A percentile compares a stretch with the other conserved stretches of the same genome.
phyloP scores from a whole-genome alignment of 139 green algal species.

The Nannochloris sp. region DNA sequence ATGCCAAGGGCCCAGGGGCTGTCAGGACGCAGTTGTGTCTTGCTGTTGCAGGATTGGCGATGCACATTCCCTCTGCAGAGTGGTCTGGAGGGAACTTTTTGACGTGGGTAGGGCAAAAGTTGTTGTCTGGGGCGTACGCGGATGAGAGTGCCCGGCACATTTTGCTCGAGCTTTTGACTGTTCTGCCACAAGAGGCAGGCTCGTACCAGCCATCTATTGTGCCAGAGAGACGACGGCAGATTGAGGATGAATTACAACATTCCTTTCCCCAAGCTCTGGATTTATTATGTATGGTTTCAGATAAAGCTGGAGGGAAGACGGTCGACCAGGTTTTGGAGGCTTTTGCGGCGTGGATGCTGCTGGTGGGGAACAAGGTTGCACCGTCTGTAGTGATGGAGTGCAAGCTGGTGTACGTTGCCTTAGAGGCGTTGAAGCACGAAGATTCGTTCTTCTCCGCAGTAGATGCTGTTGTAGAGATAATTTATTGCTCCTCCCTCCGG shows the following conservation, averaged over 20 bases:
- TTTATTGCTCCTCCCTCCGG: slow-evolving; percentile 24
- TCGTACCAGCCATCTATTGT: slow-evolving; percentile 58
- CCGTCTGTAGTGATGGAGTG: slow-evolving; percentile 6
- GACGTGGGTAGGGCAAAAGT: slow-evolving; percentile 27
- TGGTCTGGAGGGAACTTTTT: slow-evolving; percentile 47
- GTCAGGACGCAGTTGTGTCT: slow-evolving; percentile 85
- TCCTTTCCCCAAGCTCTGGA: slow-evolving; percentile 37
- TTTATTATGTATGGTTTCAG: slow-evolving; percentile 48
- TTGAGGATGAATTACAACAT: slow-evolving; percentile 49
- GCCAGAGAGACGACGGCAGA: slow-evolving; percentile 63
- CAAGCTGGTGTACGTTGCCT: slow-evolving; percentile 44
- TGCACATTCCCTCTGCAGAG: slow-evolving; percentile 52
- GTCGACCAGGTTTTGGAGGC: slow-evolving; percentile 48
- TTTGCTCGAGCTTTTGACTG: slow-evolving; percentile 79
- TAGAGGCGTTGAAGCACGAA: slow-evolving; percentile 47
- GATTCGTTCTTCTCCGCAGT: slow-evolving; percentile 66
- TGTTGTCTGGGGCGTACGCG: slow-evolving; percentile 24
- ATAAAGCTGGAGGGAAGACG: neutral
- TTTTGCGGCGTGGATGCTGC: slow-evolving; percentile 68
- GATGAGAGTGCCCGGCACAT: slow-evolving; percentile 36
- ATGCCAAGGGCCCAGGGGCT: slow-evolving; percentile 31
- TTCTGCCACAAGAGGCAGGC: slow-evolving; percentile 78
- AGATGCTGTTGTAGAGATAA: slow-evolving; percentile 57
- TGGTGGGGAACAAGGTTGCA: slow-evolving; percentile 30
- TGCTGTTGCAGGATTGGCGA: slow-evolving; percentile 63